A percentile compares a stretch with the other conserved stretches of the same genome.
These are phyloP conservation scores for Mariannaea elegans DNA, from an alignment of 2,329 filamentous ascomycete species.

Conservation along the genomic window DNA sequence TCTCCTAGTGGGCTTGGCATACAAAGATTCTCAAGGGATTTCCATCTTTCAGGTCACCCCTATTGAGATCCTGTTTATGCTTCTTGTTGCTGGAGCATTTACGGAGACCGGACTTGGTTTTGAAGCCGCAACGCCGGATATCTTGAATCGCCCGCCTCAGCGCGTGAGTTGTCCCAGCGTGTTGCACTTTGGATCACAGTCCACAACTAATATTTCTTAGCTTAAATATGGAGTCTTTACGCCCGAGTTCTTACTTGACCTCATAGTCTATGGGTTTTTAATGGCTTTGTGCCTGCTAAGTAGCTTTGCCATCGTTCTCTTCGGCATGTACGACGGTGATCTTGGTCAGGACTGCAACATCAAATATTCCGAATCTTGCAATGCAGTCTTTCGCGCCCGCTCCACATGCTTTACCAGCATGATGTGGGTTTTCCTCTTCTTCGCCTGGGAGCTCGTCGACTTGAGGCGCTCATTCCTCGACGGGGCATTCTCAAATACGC, in stretches of 20 bases:
- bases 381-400: conserved; percentile 74
- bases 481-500: conserved; percentile 71
- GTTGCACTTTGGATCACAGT: background rate
- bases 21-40: conserved; percentile 70
- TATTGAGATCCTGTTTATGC: conserved; percentile 80
- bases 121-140: conserved; percentile 73
- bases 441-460: conserved; percentile 80
- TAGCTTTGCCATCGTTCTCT: conserved; percentile 63
- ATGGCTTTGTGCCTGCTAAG: conserved; percentile 65
- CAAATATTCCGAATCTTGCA: conserved; percentile 59
- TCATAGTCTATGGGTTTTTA: conserved; percentile 73
- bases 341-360: conserved; percentile 70
- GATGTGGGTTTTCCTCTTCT: conserved; percentile 78
- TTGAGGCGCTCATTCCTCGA: conserved; percentile 77
- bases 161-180: conserved; percentile 50
- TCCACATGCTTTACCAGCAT: conserved; percentile 77
- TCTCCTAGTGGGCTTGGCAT: conserved; percentile 73
- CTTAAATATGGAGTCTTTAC: conserved; percentile 68
- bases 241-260: conserved; percentile 70
- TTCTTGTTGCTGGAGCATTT: conserved; percentile 79
- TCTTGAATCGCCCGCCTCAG: conserved; percentile 75
- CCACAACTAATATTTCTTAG: conserved; percentile 24
- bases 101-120: conserved; percentile 81
- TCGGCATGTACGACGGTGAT: conserved; percentile 59
- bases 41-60: conserved; percentile 78